Base-by-base conservation (phyloP, 805 yeast genomes). In the Clavispora santaluciae region DNA sequence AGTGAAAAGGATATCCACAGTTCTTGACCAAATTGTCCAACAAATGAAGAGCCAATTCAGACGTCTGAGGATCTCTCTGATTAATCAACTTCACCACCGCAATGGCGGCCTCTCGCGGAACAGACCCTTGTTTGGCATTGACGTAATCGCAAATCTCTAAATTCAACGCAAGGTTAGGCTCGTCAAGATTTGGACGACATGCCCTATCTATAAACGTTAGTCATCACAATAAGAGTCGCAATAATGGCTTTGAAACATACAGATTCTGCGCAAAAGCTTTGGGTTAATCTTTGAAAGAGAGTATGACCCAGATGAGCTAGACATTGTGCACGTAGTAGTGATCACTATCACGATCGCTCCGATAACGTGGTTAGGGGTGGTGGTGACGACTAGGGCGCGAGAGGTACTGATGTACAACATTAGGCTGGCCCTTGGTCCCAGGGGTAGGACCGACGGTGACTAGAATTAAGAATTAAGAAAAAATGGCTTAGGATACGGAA, bases 1-100 rank as follows among this genome's bases (percentile, higher is more conserved):
- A 72, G 51, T 93, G 99, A 66, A 93, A 79, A 6, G 99, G 97
- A 61, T 91, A 93, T 5, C 98, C 99, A 68, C 99, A 93, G 68
- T 93, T 93, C 66, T 93, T 93, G 39, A 93, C 99, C 52, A 93
- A 70, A 40, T 87, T 87, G 59, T 93, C 99, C 46, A 93, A 74
- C 38, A 87, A 66, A 1, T 89, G 77, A 49, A 93, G 64, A 8
- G 97, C 96, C 56, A 90, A 81, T 41, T 84, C 79, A 5, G 90
- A 79, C 24, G 89, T 84, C 55, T 86, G 95, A 1, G 95, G 80
- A 51, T 86, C 93, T 55, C 87, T 74, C 50, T 83, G 83, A 64
- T 88, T 86, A 58, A 91, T 78, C 46, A 88, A 71, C 56, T 82
- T 83, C 40, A 84, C 97, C 46, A 90, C 81, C 5, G 90, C 82